Conservation (phyloP, 345 rosid species). For the Cardiospermum halicacabum region DNA sequence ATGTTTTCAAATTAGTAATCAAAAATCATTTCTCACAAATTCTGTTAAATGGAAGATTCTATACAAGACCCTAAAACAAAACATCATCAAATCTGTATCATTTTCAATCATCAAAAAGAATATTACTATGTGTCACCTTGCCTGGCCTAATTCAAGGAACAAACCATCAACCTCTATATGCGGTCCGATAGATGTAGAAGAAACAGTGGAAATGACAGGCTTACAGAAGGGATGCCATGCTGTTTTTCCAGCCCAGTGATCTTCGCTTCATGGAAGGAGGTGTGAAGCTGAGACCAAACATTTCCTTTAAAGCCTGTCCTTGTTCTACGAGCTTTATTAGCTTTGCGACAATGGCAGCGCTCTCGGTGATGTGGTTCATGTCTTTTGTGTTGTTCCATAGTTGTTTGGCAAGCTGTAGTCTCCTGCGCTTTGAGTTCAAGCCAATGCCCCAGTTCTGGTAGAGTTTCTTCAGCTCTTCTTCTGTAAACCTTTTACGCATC, state of each 20-base stretch:
- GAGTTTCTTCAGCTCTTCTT: constrained; percentile 59
- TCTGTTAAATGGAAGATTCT: background rate
- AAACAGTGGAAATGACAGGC: constrained; percentile 5
- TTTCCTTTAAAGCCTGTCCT: constrained; percentile 73
- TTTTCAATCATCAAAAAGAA: constrained; percentile 22
- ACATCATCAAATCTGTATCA: constrained; percentile 9
- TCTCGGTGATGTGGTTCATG: constrained; percentile 50
- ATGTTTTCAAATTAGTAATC: background rate
- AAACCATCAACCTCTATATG: too few relatives aligned
- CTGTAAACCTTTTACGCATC: constrained; percentile 63
- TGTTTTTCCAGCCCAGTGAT: constrained; percentile 67
- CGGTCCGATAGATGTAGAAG: background rate
- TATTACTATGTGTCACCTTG: constrained; percentile 6
- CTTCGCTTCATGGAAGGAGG: constrained; percentile 47
- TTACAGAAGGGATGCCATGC: constrained; percentile 54
- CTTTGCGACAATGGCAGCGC: constrained; percentile 78
- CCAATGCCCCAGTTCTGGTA: constrained; percentile 74
- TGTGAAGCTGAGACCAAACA: constrained; percentile 89
- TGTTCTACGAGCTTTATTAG: constrained; percentile 73
- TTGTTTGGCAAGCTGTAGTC: constrained; percentile 63
- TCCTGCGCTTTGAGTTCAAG: constrained; percentile 65
- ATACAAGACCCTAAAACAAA: constrained; percentile 2
- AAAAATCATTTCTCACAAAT: background rate
- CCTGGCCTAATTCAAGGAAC: constrained; percentile 10
- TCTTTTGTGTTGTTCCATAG: constrained; percentile 71